A percentile compares a stretch with the other conserved stretches of the same genome.
Conservation (phyloP, 2,329 filamentous ascomycete genomes). For the Gyromitra esculenta region DNA sequence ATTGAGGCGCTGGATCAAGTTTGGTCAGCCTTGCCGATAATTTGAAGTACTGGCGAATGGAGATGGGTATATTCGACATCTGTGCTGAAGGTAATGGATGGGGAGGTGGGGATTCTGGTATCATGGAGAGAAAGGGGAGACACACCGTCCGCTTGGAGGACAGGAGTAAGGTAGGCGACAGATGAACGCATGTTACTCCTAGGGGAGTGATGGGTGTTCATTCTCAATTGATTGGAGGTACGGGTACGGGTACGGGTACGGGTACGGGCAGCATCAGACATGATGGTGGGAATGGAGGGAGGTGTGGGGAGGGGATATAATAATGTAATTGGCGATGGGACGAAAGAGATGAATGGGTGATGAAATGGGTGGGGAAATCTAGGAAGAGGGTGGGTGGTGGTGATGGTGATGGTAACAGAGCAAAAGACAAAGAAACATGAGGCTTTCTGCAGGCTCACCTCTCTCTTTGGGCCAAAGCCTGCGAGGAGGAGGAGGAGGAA, state of each 20-base stretch:
- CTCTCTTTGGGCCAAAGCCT: constrained; percentile 50
- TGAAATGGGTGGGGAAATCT: constrained; percentile 1
- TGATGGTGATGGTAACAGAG: constrained; percentile 13
- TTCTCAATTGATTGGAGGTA: constrained; percentile 45
- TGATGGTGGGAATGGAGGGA: constrained; percentile 21
- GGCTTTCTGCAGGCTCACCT: constrained; percentile 46
- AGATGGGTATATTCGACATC: constrained; percentile 25
- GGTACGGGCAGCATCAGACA: constrained; percentile 44
- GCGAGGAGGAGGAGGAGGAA: constrained; percentile 40
- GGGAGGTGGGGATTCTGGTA: constrained; percentile 16
- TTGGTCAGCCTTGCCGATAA: constrained; percentile 31
- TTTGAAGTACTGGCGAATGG: constrained; percentile 17
- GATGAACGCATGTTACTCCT: constrained; percentile 36
- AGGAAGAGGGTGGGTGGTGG: constrained; percentile 23
- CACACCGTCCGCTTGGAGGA: constrained; percentile 40
- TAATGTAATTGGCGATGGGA: constrained; percentile 34
- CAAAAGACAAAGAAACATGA: constrained; percentile 42
- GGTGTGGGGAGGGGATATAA: neutral
- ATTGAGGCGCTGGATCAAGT: constrained; percentile 42
- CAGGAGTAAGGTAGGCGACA: constrained; percentile 31
- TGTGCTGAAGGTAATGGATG: constrained; percentile 17
- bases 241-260: constrained; percentile 44
- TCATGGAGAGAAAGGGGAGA: constrained; percentile 32
- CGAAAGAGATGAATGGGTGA: constrained; percentile 26
- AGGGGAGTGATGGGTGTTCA: constrained; percentile 43